Percentiles rank a stretch among this genome's conserved stretches.
Conservation (phyloP, 371 early-diverging fungal species). For the Actinomortierella ambigua region DNA sequence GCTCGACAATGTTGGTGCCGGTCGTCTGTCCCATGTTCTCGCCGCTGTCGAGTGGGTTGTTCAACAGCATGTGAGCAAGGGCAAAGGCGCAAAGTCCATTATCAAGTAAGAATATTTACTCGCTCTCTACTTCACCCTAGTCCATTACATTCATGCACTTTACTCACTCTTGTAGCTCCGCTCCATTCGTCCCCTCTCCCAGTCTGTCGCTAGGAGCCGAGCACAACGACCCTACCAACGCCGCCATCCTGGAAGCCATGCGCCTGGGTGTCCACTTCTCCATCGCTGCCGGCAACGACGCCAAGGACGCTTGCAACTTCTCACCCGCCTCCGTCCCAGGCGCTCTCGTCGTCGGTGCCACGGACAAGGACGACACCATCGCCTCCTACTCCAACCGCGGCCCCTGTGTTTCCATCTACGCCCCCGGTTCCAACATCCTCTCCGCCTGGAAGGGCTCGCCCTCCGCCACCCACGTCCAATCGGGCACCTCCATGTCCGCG, state of each 20-base stretch:
- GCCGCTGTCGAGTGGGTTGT: conserved; percentile 49
- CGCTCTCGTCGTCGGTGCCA: conserved; percentile 91
- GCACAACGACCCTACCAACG: conserved; percentile 61
- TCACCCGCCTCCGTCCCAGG: conserved; percentile 84
- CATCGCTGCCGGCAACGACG: conserved; percentile 67
- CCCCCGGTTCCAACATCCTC: conserved; percentile 81
- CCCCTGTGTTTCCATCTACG: conserved; percentile 67
- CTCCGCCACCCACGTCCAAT: conserved; percentile 51
- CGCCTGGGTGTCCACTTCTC: conserved; percentile 58
- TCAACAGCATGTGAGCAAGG: conserved; percentile 22
- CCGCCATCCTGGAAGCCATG: conserved; percentile 59
- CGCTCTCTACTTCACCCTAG: too few species aligned
- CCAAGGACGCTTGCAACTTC: conserved; percentile 80
- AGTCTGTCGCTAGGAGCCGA: conserved; percentile 63
- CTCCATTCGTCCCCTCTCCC: too few species aligned
- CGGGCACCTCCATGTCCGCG: conserved; percentile 88
- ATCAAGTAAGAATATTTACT: conserved; percentile 24
- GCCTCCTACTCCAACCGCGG: conserved; percentile 82
- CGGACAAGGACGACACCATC: conserved; percentile 70
- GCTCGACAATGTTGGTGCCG: conserved; percentile 36
- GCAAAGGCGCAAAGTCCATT: conserved; percentile 22
- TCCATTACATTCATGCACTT: too few species aligned
- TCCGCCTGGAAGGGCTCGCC: conserved; percentile 62
- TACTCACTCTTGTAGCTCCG: too few species aligned
- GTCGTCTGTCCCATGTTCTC: conserved; percentile 33